A percentile compares a stretch with the other conserved stretches of the same genome.
phyloP scores from a whole-genome alignment of 1,139 yeast species.

The Casaregolazyma suthepensis region DNA sequence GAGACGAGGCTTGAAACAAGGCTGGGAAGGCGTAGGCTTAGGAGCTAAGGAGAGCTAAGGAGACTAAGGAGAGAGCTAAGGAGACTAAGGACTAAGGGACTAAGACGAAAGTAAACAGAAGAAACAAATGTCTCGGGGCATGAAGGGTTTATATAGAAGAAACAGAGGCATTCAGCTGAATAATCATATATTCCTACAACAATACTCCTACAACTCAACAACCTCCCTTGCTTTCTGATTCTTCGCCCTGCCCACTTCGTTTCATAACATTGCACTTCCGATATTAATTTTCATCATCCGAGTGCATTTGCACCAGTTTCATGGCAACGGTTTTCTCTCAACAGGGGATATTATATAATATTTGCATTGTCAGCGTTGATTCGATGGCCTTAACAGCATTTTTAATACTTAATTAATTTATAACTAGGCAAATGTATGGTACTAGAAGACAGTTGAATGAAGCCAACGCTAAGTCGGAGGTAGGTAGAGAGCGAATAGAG shows the following conservation, averaged over 20 bases:
- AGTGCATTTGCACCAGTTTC: background rate
- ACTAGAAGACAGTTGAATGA: conserved; percentile 24
- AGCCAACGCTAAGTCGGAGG: conserved; percentile 32
- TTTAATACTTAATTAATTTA: background rate
- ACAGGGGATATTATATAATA: background rate
- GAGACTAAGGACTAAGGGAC: too few relatives aligned
- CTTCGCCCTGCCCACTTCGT: background rate
- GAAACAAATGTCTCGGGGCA: too few relatives aligned
- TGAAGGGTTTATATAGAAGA: too few relatives aligned
- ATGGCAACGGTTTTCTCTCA: background rate
- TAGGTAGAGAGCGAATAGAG: conserved; percentile 13
- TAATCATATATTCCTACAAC: too few relatives aligned
- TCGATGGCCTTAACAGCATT: background rate
- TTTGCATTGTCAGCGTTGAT: background rate
- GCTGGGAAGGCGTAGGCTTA: too few relatives aligned
- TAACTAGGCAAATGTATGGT: conserved; percentile 23
- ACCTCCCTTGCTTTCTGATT: background rate
- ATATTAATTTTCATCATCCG: background rate
- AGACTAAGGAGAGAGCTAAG: too few relatives aligned
- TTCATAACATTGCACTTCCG: background rate
- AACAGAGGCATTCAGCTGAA: background rate
- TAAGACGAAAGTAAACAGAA: too few relatives aligned
- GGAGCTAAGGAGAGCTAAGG: too few relatives aligned
- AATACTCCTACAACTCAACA: too few relatives aligned
- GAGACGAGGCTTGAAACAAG: too few relatives aligned